These are phyloP conservation scores for Pseudogymnoascus sp. DNA, from an alignment of 2,329 filamentous ascomycete species.

Conservation along the genomic window DNA sequence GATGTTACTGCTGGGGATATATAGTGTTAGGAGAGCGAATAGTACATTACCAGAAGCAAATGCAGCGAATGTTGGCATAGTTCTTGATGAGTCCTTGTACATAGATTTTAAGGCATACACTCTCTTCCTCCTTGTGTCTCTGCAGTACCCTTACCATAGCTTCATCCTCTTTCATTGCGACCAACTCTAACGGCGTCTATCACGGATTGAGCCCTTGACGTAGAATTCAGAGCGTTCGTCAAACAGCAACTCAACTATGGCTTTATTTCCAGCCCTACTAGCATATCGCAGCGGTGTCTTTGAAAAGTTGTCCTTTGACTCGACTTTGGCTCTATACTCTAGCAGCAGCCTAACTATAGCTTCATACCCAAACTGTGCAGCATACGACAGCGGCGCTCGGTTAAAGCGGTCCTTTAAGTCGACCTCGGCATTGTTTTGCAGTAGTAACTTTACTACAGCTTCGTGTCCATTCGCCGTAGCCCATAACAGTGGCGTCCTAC, in stretches of 20 bases:
- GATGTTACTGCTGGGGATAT: neutral
- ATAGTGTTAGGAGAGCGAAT: neutral
- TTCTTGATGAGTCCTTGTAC: neutral
- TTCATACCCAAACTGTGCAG: neutral
- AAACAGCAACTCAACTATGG: too few species aligned
- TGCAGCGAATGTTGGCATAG: neutral
- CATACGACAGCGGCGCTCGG: conserved; percentile 14
- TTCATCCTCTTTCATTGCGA: neutral
- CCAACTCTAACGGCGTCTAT: conserved; percentile 6
- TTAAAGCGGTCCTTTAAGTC: conserved; percentile 15
- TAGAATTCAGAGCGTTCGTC: too few species aligned
- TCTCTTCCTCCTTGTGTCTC: neutral
- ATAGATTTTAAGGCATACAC: neutral
- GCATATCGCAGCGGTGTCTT: too few species aligned
- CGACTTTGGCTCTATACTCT: neutral
- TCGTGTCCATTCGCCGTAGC: neutral
- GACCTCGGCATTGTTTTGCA: conserved; percentile 5
- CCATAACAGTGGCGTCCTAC: neutral
- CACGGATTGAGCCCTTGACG: neutral
- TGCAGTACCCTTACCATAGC: conserved; percentile 7
- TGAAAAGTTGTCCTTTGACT: too few species aligned
- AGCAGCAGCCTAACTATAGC: neutral
- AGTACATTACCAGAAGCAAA: neutral
- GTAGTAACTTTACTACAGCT: conserved; percentile 10
- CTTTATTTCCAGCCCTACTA: too few species aligned